A percentile compares a stretch with the other conserved stretches of the same genome.
These are phyloP conservation scores for Xylaria sp. DNA, from an alignment of 2,329 filamentous ascomycete genomes.

Conservation along the genomic window DNA sequence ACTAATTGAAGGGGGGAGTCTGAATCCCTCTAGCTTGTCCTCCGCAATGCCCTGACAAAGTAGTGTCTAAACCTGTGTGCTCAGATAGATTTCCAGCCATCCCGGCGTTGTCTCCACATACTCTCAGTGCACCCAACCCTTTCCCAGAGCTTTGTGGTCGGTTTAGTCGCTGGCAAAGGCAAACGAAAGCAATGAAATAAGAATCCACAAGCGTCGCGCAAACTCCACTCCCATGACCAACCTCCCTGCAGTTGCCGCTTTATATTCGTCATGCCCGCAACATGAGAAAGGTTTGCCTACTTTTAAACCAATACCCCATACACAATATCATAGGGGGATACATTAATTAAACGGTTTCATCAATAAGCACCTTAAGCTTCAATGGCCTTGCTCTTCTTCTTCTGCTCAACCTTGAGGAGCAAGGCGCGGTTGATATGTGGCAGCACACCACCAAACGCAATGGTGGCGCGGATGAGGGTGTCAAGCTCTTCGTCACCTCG, in stretches of 20 bases:
- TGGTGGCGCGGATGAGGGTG: constrained; percentile 95
- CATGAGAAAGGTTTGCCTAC: constrained; percentile 14
- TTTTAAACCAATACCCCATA: constrained; percentile 25
- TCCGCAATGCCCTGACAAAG: constrained; percentile 20
- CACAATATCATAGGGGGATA: constrained; percentile 19
- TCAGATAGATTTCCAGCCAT: constrained; percentile 20
- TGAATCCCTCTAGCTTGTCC: constrained; percentile 27
- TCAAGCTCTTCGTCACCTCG: constrained; percentile 98
- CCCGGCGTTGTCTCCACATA: constrained; percentile 6
- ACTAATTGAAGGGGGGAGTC: constrained; percentile 16
- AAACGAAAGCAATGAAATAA: constrained; percentile 31
- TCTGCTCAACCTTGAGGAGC: constrained; percentile 94
- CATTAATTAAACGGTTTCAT: constrained; percentile 31
- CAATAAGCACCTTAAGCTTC: constrained; percentile 53
- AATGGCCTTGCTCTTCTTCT: constrained; percentile 81
- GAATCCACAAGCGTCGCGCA: constrained; percentile 24
- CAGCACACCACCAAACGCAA: constrained; percentile 97
- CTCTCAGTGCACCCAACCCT: constrained; percentile 9
- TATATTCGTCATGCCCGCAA: constrained; percentile 24
- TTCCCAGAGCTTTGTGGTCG: not conserved
- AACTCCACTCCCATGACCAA: constrained; percentile 21
- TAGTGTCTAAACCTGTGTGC: constrained; percentile 23
- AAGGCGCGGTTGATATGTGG: constrained; percentile 99
- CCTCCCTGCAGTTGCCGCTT: constrained; percentile 11
- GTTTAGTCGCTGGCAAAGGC: constrained; percentile 5